These are phyloP conservation scores for Lyophyllum decastes DNA, from an alignment of 768 basidiomycete genomes.

Conservation along the genomic window DNA sequence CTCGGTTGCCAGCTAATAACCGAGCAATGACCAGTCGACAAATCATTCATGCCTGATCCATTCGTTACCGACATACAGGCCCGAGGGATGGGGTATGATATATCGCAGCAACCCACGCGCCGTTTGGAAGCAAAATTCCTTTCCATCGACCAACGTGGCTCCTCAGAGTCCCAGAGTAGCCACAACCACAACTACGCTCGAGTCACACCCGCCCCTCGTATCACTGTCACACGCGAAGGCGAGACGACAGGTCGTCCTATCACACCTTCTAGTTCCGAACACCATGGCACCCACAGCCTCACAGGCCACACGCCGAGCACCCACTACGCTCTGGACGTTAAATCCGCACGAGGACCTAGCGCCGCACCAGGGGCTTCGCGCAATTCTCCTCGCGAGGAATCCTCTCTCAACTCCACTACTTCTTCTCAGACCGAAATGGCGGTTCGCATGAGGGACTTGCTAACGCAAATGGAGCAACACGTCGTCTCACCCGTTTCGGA, in stretches of 20 bases:
- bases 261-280: slow-evolving; percentile 2
- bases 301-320: not conserved
- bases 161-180: not conserved
- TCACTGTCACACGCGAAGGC: slow-evolving; percentile 9
- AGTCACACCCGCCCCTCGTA: not conserved
- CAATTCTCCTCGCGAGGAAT: not conserved
- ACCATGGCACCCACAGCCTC: slow-evolving; percentile 5
- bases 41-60: slow-evolving; percentile 13
- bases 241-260: slow-evolving; percentile 1
- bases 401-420: not conserved
- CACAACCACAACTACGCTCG: not conserved
- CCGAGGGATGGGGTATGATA: slow-evolving; percentile 14
- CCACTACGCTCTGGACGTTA: slow-evolving; percentile 4
- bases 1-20: not conserved
- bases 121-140: slow-evolving; percentile 18
- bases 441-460: slow-evolving; percentile 11
- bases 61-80: slow-evolving; percentile 19
- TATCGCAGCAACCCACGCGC: slow-evolving; percentile 14
- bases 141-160: not conserved
- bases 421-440: slow-evolving; percentile 2
- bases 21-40: slow-evolving; percentile 5
- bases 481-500: too few species aligned
- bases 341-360: not conserved
- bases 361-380: not conserved
- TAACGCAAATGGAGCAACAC: slow-evolving; percentile 7